Evolutionary conservation across 306 rosid species (phyloP).

Genomic region (Fragaria vesca): DNA sequence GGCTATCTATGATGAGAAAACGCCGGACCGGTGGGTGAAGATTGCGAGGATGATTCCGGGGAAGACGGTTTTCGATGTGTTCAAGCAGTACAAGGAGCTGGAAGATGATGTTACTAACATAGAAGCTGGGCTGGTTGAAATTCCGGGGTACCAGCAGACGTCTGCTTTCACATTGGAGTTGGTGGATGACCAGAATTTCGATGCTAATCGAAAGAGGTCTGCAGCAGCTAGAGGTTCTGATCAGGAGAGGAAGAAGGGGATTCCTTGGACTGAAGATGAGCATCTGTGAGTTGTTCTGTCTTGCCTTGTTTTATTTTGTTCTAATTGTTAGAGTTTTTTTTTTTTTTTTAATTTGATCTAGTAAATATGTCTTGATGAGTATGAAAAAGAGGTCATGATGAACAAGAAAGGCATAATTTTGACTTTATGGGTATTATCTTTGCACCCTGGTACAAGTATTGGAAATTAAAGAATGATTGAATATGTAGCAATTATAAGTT

Average conservation of each 20-base stretch:
- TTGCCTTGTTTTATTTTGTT: constrained; percentile 7
- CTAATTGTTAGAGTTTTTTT: neutral
- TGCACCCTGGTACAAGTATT: neutral
- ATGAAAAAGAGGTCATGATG: neutral
- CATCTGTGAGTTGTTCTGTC: constrained; percentile 51
- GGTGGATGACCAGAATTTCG: constrained; percentile 51
- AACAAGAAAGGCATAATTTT: neutral
- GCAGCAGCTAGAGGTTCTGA: constrained; percentile 46
- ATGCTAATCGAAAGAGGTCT: constrained; percentile 55
- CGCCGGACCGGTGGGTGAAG: constrained; percentile 71
- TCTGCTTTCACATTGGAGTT: constrained; percentile 67
- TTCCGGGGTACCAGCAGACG: constrained; percentile 65
- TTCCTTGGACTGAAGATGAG: constrained; percentile 84
- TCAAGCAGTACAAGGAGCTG: constrained; percentile 76
- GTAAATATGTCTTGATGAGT: neutral
- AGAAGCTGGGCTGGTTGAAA: constrained; percentile 76
- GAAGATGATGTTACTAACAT: constrained; percentile 80
- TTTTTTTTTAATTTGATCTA: neutral
- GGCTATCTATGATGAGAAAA: constrained; percentile 70
- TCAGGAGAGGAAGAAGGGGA: constrained; percentile 78
- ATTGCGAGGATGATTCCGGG: constrained; percentile 90
- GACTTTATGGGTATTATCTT: neutral
- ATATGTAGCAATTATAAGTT: neutral
- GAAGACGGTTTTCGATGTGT: constrained; percentile 74
- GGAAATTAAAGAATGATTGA: neutral